These are phyloP conservation scores for Colletotrichum coccodes DNA, from an alignment of 2,329 filamentous ascomycete species.

Conservation along the genomic window DNA sequence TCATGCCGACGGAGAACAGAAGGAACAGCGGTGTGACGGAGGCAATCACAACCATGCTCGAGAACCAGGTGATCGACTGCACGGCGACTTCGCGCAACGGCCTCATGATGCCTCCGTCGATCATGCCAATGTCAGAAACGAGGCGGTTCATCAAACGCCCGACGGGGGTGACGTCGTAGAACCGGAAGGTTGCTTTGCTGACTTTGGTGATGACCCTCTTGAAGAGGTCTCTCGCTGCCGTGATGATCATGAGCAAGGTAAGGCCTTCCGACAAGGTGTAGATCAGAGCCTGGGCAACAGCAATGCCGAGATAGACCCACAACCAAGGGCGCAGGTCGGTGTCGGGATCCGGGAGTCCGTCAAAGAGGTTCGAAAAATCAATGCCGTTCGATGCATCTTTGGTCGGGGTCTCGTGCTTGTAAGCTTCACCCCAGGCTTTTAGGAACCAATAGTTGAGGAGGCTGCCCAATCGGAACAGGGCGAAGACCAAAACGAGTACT, in stretches of 20 bases:
- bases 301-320: slow-evolving; percentile 74
- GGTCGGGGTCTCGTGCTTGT: slow-evolving; percentile 44
- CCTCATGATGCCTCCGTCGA: slow-evolving; percentile 85
- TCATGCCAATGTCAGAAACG: slow-evolving; percentile 88
- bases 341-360: slow-evolving; percentile 72
- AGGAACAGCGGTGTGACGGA: slow-evolving; percentile 83
- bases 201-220: slow-evolving; percentile 77
- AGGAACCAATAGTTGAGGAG: slow-evolving; percentile 82
- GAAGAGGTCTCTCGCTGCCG: slow-evolving; percentile 81
- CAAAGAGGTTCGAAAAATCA: slow-evolving; percentile 46
- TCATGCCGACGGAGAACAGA: slow-evolving; percentile 75
- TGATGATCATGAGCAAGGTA: slow-evolving; percentile 82
- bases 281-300: slow-evolving; percentile 66
- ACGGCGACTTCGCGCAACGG: slow-evolving; percentile 79
- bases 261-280: slow-evolving; percentile 72
- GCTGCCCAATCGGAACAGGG: slow-evolving; percentile 70
- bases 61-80: slow-evolving; percentile 75
- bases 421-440: slow-evolving; percentile 87
- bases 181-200: slow-evolving; percentile 84
- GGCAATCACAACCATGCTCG: slow-evolving; percentile 81
- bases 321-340: slow-evolving; percentile 80
- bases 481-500: slow-evolving; percentile 70
- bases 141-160: slow-evolving; percentile 92
- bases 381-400: slow-evolving; percentile 19
- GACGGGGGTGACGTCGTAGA: slow-evolving; percentile 90